Conservation (phyloP, 2,329 filamentous ascomycete genomes). For the Diaporthe nobilis region DNA sequence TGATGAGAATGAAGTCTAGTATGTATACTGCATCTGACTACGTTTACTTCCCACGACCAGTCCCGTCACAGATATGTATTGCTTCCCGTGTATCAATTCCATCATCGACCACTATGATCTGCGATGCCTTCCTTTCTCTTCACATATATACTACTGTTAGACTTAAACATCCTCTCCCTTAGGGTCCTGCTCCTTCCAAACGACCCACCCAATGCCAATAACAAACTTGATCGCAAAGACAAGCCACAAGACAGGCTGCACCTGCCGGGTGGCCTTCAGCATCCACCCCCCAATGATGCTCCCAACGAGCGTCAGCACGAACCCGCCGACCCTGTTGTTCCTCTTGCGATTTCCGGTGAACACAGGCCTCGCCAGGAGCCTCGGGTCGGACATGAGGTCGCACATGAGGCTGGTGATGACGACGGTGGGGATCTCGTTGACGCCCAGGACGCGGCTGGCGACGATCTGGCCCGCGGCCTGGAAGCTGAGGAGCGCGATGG, state of each 20-base stretch:
- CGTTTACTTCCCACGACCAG: too few species aligned
- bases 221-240: constrained; percentile 60
- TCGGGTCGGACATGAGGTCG: constrained; percentile 66
- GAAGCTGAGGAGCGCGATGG: constrained; percentile 61
- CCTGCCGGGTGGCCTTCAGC: constrained; percentile 56
- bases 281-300: constrained; percentile 65
- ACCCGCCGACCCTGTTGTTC: constrained; percentile 61
- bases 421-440: constrained; percentile 68
- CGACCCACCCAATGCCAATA: constrained; percentile 54
- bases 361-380: constrained; percentile 55
- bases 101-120: neutral
- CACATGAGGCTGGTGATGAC: constrained; percentile 69
- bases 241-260: constrained; percentile 61
- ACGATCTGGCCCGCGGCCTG: constrained; percentile 69
- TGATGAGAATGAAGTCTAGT: neutral
- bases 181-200: constrained; percentile 46
- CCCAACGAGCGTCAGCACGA: constrained; percentile 61
- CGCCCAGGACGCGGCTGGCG: constrained; percentile 62
- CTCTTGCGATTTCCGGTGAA: constrained; percentile 62
- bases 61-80: neutral
- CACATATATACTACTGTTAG: neutral
- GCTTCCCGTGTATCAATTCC: neutral
- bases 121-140: neutral
- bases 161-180: neutral
- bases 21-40: neutral